Evolutionary conservation across 306 rosid species (phyloP).

Genomic region (Malus sylvestris): DNA sequence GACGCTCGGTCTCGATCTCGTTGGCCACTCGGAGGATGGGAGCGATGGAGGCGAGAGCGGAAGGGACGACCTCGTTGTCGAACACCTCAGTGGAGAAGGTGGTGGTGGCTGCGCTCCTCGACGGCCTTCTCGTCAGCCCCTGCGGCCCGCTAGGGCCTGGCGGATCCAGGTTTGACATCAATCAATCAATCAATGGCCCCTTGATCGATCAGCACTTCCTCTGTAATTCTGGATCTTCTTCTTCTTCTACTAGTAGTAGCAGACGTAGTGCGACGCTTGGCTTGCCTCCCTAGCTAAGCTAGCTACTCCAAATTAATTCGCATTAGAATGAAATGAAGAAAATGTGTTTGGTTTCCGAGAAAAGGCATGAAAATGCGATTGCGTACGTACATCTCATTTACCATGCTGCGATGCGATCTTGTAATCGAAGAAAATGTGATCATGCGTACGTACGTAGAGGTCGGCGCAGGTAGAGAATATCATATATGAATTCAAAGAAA

Average conservation of each 20-base stretch:
- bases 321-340: not conserved
- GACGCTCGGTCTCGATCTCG: slow-evolving; percentile 77
- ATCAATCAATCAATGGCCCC: not conserved
- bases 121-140: slow-evolving; percentile 63
- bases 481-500: not conserved
- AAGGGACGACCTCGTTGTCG: slow-evolving; percentile 88
- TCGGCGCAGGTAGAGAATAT: too few relatives aligned
- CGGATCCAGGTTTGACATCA: slow-evolving; percentile 51
- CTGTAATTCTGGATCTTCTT: not conserved
- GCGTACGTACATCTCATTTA: not conserved
- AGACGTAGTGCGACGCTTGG: not conserved
- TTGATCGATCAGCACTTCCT: not conserved
- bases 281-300: not conserved
- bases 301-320: not conserved
- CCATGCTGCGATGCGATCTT: not conserved
- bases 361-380: not conserved
- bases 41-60: slow-evolving; percentile 74
- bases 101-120: slow-evolving; percentile 78
- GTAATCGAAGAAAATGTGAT: not conserved
- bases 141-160: slow-evolving; percentile 35
- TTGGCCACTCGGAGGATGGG: slow-evolving; percentile 92
- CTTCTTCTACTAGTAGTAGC: not conserved
- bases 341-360: not conserved
- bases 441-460: not conserved
- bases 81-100: slow-evolving; percentile 85